A percentile compares a stretch with the other conserved stretches of the same genome.
These are phyloP conservation scores for Arachnomyces sp. DNA, from an alignment of 2,329 filamentous ascomycete genomes.

Conservation along the genomic window DNA sequence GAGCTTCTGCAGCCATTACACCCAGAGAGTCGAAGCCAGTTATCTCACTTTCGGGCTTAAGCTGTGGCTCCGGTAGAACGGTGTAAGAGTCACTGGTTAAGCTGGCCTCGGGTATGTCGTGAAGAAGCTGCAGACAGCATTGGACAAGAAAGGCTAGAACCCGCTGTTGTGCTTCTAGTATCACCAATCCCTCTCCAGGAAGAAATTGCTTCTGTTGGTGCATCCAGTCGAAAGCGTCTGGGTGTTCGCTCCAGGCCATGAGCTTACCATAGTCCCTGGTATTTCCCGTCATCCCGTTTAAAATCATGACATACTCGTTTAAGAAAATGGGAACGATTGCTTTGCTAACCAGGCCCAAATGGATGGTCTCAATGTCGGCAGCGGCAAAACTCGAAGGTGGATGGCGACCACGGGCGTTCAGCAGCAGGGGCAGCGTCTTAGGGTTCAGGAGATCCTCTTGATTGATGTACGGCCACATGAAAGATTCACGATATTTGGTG, in stretches of 20 bases:
- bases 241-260: slow-evolving; percentile 27
- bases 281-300: slow-evolving; percentile 21
- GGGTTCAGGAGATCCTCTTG: slow-evolving; percentile 45
- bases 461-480: slow-evolving; percentile 50
- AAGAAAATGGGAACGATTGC: slow-evolving; percentile 20
- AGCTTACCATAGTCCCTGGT: slow-evolving; percentile 30
- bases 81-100: slow-evolving; percentile 22
- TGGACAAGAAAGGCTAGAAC: slow-evolving; percentile 43
- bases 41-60: slow-evolving; percentile 18
- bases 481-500: slow-evolving; percentile 26
- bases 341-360: slow-evolving; percentile 21
- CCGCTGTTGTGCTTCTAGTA: slow-evolving; percentile 45
- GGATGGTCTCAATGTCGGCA: slow-evolving; percentile 33
- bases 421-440: slow-evolving; percentile 40
- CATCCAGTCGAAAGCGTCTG: slow-evolving; percentile 33
- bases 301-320: slow-evolving; percentile 26
- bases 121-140: slow-evolving; percentile 40
- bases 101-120: slow-evolving; percentile 34
- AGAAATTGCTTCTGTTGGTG: slow-evolving; percentile 27
- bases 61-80: slow-evolving; percentile 32
- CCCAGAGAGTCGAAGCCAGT: slow-evolving; percentile 30
- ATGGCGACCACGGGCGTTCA: slow-evolving; percentile 46
- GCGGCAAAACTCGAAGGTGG: slow-evolving; percentile 41
- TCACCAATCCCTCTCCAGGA: slow-evolving; percentile 41
- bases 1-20: slow-evolving; percentile 40